These are phyloP conservation scores for Epithemia pelagica DNA, from an alignment of 108 stramenopile species.

Conservation along the genomic window DNA sequence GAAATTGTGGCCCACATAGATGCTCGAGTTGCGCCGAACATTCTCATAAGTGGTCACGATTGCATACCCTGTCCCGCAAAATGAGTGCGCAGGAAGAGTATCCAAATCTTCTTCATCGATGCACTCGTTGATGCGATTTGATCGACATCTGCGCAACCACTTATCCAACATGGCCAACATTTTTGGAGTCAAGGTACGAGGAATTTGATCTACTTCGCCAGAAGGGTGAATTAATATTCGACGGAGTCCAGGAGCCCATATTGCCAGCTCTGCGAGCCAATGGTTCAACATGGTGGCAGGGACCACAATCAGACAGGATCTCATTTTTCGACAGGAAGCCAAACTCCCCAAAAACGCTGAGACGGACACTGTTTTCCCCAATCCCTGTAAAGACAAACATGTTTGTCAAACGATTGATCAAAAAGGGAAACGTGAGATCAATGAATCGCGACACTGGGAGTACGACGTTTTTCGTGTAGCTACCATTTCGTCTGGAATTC, in stretches of 20 bases:
- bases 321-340: constrained; percentile 60
- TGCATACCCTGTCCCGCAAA: constrained; percentile 73
- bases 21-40: constrained; percentile 56
- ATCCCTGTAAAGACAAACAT: no score
- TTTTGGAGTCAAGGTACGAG: constrained; percentile 11
- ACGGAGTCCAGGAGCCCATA: constrained; percentile 90
- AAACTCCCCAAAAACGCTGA: constrained; percentile 83
- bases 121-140: constrained; percentile 58
- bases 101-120: constrained; percentile 68
- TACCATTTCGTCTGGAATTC: no score
- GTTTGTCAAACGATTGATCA: no score
- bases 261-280: constrained; percentile 85
- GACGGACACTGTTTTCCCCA: constrained; percentile 96
- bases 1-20: constrained; percentile 79
- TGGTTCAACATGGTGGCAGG: constrained; percentile 95
- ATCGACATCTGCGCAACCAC: constrained; percentile 54
- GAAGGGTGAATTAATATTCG: constrained; percentile 72
- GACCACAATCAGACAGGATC: constrained; percentile 67
- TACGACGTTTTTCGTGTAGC: background rate
- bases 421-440: background rate
- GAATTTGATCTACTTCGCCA: constrained; percentile 51
- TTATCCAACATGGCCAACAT: constrained; percentile 37
- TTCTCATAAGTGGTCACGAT: constrained; percentile 92
- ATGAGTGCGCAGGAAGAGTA: constrained; percentile 40
- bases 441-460: background rate